A percentile compares a stretch with the other conserved stretches of the same genome.
These are phyloP conservation scores for Trypanosomatidae sp. DNA, from an alignment of 208 protist genomes.

Conservation along the genomic window DNA sequence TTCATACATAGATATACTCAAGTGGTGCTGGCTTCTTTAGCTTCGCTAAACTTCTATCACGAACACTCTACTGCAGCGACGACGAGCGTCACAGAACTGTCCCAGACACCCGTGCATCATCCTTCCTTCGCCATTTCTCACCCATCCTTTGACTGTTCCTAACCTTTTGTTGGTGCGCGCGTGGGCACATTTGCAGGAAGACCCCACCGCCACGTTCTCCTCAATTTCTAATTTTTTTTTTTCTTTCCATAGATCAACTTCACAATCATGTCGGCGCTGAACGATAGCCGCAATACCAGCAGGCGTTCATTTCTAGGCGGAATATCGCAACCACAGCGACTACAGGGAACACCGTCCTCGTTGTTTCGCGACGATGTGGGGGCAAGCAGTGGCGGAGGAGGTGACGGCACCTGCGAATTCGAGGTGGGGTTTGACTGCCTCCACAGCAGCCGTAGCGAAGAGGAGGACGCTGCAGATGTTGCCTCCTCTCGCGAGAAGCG, in stretches of 20 bases:
- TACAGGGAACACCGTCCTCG: not conserved
- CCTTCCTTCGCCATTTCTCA: not conserved
- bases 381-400: not conserved
- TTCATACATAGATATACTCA: not conserved
- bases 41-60: not conserved
- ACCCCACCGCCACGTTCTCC: not conserved
- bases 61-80: not conserved
- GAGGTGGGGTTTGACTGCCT: not conserved
- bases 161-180: not conserved
- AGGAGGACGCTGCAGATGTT: not conserved
- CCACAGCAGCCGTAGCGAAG: not conserved
- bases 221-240: too few species aligned
- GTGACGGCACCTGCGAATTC: not conserved
- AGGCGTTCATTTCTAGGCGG: not conserved
- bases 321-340: not conserved
- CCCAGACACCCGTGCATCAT: not conserved
- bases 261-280: constrained; percentile 18
- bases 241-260: not conserved
- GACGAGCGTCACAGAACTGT: not conserved
- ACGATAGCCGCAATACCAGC: constrained; percentile 8
- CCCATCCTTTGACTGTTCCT: not conserved
- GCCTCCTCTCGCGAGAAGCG: constrained; percentile 19
- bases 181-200: not conserved
- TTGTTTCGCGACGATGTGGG: not conserved
- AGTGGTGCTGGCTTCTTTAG: not conserved